These are phyloP conservation scores for Protomyces gravidus DNA, from an alignment of 1,139 yeast genomes.

Conservation along the genomic window DNA sequence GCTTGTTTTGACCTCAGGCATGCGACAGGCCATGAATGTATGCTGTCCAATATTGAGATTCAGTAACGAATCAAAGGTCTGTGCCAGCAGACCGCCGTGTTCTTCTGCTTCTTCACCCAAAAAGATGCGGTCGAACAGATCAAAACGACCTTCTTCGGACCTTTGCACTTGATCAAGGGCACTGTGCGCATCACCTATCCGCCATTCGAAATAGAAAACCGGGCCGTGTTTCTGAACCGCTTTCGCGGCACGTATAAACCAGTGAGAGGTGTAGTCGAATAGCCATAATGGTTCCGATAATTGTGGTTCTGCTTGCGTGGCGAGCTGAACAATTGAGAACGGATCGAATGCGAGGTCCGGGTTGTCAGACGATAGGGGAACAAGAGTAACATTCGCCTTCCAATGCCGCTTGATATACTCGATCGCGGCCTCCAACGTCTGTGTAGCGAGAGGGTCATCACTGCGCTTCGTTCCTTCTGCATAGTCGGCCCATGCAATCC, in stretches of 20 bases:
- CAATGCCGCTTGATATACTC: constrained; percentile 13
- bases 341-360: constrained; percentile 21
- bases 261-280: constrained; percentile 19
- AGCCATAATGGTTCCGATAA: constrained; percentile 11
- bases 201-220: constrained; percentile 10
- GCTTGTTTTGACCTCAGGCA: background rate
- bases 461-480: background rate
- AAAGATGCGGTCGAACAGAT: constrained; percentile 21
- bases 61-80: constrained; percentile 12
- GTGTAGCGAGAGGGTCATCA: background rate
- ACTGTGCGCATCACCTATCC: constrained; percentile 17
- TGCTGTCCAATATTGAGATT: constrained; percentile 9
- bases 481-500: constrained; percentile 20
- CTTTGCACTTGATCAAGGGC: constrained; percentile 10
- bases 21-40: constrained; percentile 16
- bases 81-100: constrained; percentile 16
- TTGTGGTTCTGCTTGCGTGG: constrained; percentile 1
- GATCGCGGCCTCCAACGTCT: constrained; percentile 3
- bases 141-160: constrained; percentile 19
- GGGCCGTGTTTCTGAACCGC: constrained; percentile 9
- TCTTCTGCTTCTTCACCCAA: constrained; percentile 6
- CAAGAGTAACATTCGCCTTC: constrained; percentile 20
- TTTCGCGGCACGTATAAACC: constrained; percentile 19
- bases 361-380: constrained; percentile 3
- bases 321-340: constrained; percentile 15